Evolutionary conservation across 148 eudicot genomes (phyloP).

Genomic region (Spergularia bocconei): DNA sequence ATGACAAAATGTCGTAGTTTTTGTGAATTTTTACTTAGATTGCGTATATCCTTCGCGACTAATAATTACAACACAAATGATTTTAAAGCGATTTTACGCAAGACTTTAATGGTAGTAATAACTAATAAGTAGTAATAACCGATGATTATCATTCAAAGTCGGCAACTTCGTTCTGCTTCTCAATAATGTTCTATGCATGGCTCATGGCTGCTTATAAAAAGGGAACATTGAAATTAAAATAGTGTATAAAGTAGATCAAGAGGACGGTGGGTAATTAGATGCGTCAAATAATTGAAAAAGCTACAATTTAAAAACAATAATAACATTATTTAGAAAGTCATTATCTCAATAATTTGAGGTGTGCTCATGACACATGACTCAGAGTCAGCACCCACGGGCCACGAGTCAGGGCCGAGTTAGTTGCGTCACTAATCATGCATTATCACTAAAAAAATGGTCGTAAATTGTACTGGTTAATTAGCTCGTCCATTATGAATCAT

Average conservation of each 20-base stretch:
- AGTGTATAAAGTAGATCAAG: neutral
- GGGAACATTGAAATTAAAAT: neutral
- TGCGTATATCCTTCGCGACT: no score
- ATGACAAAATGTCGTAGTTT: no score
- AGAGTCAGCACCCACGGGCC: slow-evolving; percentile 16
- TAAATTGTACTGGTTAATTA: no score
- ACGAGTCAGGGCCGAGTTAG: neutral
- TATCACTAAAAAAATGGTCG: neutral
- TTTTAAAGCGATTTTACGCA: neutral
- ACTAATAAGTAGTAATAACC: neutral
- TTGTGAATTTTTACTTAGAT: no score
- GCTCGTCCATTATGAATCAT: no score
- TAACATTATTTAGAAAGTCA: neutral
- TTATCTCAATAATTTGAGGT: neutral
- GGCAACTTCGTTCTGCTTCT: neutral
- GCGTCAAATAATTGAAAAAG: neutral
- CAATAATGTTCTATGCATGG: neutral
- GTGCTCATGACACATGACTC: neutral
- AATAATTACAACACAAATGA: neutral
- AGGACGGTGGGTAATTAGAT: neutral
- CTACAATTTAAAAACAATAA: neutral
- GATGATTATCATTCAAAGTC: neutral
- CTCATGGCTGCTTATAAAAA: neutral
- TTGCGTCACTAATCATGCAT: slow-evolving; percentile 11
- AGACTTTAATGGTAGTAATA: neutral